Evolutionary conservation across 2,329 filamentous ascomycete species (phyloP).

Genomic region (Venturia effusa): DNA sequence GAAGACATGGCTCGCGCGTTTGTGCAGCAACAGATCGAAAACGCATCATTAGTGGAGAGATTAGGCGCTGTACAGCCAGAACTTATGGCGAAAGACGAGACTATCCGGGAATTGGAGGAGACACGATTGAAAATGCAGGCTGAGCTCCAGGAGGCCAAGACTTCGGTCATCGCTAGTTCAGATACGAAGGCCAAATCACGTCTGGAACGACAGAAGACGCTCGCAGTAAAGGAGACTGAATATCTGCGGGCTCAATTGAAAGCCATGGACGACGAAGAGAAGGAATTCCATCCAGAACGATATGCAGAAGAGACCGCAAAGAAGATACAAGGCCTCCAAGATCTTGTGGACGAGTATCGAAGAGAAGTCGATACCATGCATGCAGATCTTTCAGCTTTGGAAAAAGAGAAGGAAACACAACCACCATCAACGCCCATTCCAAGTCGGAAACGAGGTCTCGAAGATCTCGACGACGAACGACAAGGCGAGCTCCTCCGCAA

Average conservation of each 20-base stretch:
- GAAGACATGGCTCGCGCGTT: conserved; percentile 79
- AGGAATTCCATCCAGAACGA: conserved; percentile 69
- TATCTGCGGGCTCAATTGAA: conserved; percentile 88
- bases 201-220: conserved; percentile 71
- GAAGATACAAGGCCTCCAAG: conserved; percentile 71
- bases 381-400: conserved; percentile 58
- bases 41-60: conserved; percentile 67
- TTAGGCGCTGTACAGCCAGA: conserved; percentile 72
- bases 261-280: conserved; percentile 75
- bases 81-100: conserved; percentile 62
- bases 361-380: conserved; percentile 66
- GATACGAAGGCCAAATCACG: conserved; percentile 54
- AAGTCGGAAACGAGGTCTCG: conserved; percentile 52
- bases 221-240: conserved; percentile 87
- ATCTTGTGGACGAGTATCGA: conserved; percentile 79
- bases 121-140: conserved; percentile 59
- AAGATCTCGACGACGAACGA: conserved; percentile 51
- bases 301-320: conserved; percentile 65
- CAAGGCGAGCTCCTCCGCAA: conserved; percentile 78
- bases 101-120: conserved; percentile 59
- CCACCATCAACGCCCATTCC: conserved; percentile 26
- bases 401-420: conserved; percentile 32
- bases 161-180: conserved; percentile 31
- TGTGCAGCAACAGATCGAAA: conserved; percentile 70
- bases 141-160: conserved; percentile 37